Percentiles rank a stretch among this genome's conserved stretches.
Evolutionary conservation across 2,329 filamentous ascomycete genomes (phyloP).

Genomic region (Fusarium succisae): DNA sequence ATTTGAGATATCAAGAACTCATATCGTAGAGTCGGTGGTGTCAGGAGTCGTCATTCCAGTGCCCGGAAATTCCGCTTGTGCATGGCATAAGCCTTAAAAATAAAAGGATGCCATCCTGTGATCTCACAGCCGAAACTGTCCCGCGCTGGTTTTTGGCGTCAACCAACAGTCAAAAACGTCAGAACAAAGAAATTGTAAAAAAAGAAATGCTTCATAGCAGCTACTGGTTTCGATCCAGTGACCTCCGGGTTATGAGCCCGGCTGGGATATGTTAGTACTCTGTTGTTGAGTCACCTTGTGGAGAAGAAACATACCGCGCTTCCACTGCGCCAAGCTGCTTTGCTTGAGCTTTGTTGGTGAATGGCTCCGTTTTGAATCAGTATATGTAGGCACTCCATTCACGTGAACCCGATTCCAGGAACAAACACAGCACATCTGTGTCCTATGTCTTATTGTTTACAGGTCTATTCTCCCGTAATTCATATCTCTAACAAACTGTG

Average conservation of each 20-base stretch:
- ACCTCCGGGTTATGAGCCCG: slow-evolving; percentile 29
- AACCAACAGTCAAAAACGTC: not conserved
- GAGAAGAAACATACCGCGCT: slow-evolving; percentile 24
- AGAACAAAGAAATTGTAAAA: not conserved
- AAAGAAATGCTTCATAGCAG: slow-evolving; percentile 12
- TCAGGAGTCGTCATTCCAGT: fast-evolving
- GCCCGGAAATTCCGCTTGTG: fast-evolving
- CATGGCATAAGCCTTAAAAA: fast-evolving
- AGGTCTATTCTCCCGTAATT: fast-evolving
- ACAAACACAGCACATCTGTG: not conserved
- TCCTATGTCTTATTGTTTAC: fast-evolving
- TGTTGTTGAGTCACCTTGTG: not conserved
- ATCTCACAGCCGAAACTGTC: not conserved
- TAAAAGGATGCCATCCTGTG: fast-evolving
- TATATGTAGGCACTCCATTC: not conserved
- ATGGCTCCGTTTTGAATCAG: not conserved
- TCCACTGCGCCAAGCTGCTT: slow-evolving; percentile 30
- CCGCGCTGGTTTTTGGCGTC: not conserved
- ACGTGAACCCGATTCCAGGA: not conserved
- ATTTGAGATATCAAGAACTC: not conserved
- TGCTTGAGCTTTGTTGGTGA: slow-evolving; percentile 6
- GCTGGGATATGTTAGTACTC: slow-evolving; percentile 11
- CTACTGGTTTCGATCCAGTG: slow-evolving; percentile 25
- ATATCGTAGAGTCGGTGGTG: fast-evolving
- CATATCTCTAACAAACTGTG: not conserved